phyloP scores from a whole-genome alignment of 2,329 filamentous ascomycete species.

The Arthroderma sp. region DNA sequence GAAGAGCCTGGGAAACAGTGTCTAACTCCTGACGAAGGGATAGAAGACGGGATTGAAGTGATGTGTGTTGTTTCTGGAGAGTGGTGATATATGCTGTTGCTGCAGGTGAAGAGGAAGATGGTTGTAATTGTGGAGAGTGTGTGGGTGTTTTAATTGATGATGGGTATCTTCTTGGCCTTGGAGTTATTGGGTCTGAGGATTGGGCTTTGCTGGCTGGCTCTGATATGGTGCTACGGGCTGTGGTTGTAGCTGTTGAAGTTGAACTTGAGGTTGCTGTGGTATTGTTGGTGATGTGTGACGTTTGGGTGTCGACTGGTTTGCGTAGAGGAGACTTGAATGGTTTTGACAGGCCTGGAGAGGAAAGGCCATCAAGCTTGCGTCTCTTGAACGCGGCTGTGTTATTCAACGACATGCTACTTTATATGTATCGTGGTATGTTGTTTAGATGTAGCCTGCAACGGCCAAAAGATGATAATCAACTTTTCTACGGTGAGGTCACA shows the following conservation, averaged over 20 bases:
- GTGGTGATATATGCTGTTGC: constrained; percentile 12
- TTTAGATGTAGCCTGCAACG: no score
- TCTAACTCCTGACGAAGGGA: constrained; percentile 34
- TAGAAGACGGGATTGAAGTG: constrained; percentile 20
- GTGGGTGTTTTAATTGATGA: background rate
- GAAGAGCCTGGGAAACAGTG: constrained; percentile 38
- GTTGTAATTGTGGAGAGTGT: constrained; percentile 5
- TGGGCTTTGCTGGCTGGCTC: background rate
- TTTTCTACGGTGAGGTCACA: no score
- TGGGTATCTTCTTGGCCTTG: background rate
- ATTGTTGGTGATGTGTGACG: background rate
- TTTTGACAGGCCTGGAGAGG: constrained; percentile 45
- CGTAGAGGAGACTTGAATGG: constrained; percentile 61
- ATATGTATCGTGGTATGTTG: no score
- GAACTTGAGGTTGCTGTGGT: background rate
- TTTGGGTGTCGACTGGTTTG: background rate
- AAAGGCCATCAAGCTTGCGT: constrained; percentile 46
- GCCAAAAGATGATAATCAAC: no score
- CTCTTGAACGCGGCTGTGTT: constrained; percentile 37
- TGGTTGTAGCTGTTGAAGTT: background rate
- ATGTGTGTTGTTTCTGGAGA: constrained; percentile 25
- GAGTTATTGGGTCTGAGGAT: background rate
- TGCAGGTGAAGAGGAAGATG: background rate
- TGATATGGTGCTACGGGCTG: background rate
- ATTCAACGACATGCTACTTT: background rate